Evolutionary conservation across 2,329 filamentous ascomycete genomes (phyloP), one percentile per base, ranked within the genome.

Genomic region (Aspergillus pseudonomiae): DNA sequence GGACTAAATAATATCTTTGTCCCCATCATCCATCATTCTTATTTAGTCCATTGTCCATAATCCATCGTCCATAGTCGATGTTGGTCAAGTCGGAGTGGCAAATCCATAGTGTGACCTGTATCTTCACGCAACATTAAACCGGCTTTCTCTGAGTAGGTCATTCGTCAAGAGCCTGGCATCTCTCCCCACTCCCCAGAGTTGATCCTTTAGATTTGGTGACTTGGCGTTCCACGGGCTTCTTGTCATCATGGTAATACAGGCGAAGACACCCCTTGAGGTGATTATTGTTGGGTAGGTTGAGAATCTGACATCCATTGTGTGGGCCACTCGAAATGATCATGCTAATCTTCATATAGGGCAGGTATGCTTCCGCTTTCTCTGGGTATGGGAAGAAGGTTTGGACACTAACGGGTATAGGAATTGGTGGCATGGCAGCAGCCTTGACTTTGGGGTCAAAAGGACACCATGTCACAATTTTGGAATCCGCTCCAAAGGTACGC

Each of bases 401-500:
- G 6, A 39, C 16, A 32, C 64, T 67, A 30, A 66, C 39, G 39
- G 30, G 12, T 43, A 12, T 59, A 78, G 76, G 76, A 21, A 76
- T 78, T 62, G 76, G 75, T 28, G 76, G 76, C 21, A 71, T 78
- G 68, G 75, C 76, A 4, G 71, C 75, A 21, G 76, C 76, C 41
- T 62, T 77, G 30, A 75, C 75, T 30, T 61, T 78, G 36, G 75
- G 75, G 36, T 58, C 73, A 54, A 67, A 72, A 65, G 76, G 76
- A 26, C 76, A 78, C 61, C 65, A 70, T 64, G 74, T 78, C 30
- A 64, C 66, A 9, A 62, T 78, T 30, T 67, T 78, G 14, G 76
- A 78, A 65, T 69, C 74, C 16, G 75, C 74, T 4, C 71, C 71
- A 6, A 74, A 78, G 64, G 76, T 77, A 73, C 48, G 68, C 26